A percentile compares a stretch with the other conserved stretches of the same genome.
Evolutionary conservation across 179 eudicot genomes (phyloP).

Genomic region (Spinacia oleracea): DNA sequence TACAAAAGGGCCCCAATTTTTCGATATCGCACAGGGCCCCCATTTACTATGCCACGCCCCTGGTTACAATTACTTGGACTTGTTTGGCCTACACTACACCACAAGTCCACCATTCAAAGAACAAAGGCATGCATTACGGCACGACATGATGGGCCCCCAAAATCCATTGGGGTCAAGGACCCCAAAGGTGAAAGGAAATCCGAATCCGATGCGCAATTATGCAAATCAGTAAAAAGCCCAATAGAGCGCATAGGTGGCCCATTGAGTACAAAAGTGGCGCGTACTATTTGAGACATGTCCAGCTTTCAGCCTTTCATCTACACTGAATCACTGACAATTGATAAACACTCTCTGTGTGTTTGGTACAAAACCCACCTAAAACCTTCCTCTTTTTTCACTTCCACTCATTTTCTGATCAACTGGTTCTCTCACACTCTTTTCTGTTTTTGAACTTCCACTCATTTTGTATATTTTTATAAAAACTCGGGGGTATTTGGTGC

Average conservation of each 20-base stretch:
- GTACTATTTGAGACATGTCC: neutral
- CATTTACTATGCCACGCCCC: too few relatives aligned
- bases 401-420: neutral
- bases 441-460: too few relatives aligned
- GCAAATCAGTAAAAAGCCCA: slow-evolving; percentile 24
- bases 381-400: neutral
- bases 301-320: slow-evolving; percentile 30
- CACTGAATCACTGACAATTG: slow-evolving; percentile 7
- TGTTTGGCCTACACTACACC: too few relatives aligned
- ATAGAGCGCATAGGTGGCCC: slow-evolving; percentile 16
- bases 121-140: neutral
- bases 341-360: too few relatives aligned
- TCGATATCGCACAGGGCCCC: too few relatives aligned
- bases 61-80: neutral
- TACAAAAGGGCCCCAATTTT: too few relatives aligned
- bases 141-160: slow-evolving; percentile 20
- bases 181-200: slow-evolving; percentile 8
- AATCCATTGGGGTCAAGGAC: slow-evolving; percentile 17
- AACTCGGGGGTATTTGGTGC: too few relatives aligned
- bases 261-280: slow-evolving; percentile 17
- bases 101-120: too few relatives aligned
- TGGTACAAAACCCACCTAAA: slow-evolving; percentile 28
- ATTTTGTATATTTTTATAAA: too few relatives aligned
- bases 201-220: slow-evolving; percentile 28
- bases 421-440: neutral